A percentile compares a stretch with the other conserved stretches of the same genome.
These are phyloP conservation scores for Tremella yokohamensis DNA, from an alignment of 768 basidiomycete species.

Conservation along the genomic window DNA sequence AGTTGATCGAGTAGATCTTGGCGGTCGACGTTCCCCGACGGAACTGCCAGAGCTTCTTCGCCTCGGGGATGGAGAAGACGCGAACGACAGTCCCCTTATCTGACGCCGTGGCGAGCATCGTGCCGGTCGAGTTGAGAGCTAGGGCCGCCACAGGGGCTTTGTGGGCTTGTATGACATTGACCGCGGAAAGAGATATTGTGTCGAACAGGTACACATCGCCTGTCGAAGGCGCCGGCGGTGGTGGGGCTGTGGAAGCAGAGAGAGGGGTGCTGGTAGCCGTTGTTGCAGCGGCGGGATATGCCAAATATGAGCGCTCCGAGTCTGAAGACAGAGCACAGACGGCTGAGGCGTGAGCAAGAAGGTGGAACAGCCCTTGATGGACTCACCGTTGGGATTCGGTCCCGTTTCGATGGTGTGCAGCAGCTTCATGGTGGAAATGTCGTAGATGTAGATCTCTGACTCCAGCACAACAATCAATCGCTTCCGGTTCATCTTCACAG, in stretches of 20 bases:
- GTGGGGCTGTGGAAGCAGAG: conserved; percentile 53
- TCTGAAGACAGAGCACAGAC: conserved; percentile 93
- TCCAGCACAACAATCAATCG: conserved; percentile 93
- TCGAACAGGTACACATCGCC: conserved; percentile 90
- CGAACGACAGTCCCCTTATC: conserved; percentile 97
- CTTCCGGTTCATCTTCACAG: conserved; percentile 97
- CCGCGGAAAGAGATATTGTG: conserved; percentile 81
- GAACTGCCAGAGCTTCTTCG: conserved; percentile 94
- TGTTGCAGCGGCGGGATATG: conserved; percentile 91
- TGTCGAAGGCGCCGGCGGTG: conserved; percentile 51
- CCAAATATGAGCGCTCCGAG: conserved; percentile 87
- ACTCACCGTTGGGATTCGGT: conserved; percentile 83
- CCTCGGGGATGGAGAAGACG: conserved; percentile 84
- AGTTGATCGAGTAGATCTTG: conserved; percentile 76
- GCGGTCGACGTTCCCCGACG: conserved; percentile 82
- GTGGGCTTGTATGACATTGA: conserved; percentile 96
- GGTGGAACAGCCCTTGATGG: conserved; percentile 18
- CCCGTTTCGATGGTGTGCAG: conserved; percentile 96
- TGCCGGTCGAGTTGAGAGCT: conserved; percentile 78
- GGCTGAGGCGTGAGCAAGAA: conserved; percentile 55
- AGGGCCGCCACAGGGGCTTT: conserved; percentile 87
- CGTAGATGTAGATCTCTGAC: conserved; percentile 97
- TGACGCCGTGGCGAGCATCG: conserved; percentile 84
- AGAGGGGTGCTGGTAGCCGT: conserved; percentile 65
- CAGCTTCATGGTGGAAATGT: conserved; percentile 97